These are phyloP conservation scores for Aphanomyces euteiches DNA, from an alignment of 352 stramenopile species.

Conservation along the genomic window DNA sequence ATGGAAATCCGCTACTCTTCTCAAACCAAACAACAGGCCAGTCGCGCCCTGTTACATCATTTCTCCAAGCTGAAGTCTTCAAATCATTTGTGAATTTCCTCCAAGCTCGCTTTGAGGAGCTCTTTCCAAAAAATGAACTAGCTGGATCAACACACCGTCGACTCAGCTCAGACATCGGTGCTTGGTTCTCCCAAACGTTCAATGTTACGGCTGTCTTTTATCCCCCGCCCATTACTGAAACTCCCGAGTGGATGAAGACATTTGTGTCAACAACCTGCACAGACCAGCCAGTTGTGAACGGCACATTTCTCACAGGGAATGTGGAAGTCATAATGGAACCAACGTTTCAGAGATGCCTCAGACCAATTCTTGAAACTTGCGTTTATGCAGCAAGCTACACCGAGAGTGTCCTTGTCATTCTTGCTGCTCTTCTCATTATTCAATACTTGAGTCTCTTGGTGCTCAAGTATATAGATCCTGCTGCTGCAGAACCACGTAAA, in stretches of 20 bases:
- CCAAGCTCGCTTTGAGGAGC: slow-evolving; percentile 10
- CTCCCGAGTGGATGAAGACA: slow-evolving; percentile 21
- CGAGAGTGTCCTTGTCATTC: background rate
- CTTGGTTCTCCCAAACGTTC: slow-evolving; percentile 18
- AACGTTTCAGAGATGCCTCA: slow-evolving; percentile 13
- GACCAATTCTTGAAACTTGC: slow-evolving; percentile 9
- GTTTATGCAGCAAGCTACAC: background rate
- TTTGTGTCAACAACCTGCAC: slow-evolving; percentile 4
- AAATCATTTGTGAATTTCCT: slow-evolving; percentile 17
- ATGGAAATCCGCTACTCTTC: background rate
- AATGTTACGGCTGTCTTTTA: slow-evolving; percentile 9
- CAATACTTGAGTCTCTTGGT: slow-evolving; percentile 7
- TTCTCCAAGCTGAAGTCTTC: slow-evolving; percentile 23
- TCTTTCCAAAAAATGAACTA: slow-evolving; percentile 13
- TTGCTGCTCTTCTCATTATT: slow-evolving; percentile 1
- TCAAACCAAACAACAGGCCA: background rate
- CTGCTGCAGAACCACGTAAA: background rate
- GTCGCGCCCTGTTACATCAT: slow-evolving; percentile 6
- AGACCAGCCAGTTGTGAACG: background rate
- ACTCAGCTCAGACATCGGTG: background rate
- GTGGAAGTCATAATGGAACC: slow-evolving; percentile 1
- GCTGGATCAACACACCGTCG: background rate
- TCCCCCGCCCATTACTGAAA: slow-evolving; percentile 5
- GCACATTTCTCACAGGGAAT: background rate
- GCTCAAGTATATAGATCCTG: slow-evolving; percentile 18